phyloP scores from a whole-genome alignment of 1,284 basidiomycete genomes.

The Lentinus polychrous region DNA sequence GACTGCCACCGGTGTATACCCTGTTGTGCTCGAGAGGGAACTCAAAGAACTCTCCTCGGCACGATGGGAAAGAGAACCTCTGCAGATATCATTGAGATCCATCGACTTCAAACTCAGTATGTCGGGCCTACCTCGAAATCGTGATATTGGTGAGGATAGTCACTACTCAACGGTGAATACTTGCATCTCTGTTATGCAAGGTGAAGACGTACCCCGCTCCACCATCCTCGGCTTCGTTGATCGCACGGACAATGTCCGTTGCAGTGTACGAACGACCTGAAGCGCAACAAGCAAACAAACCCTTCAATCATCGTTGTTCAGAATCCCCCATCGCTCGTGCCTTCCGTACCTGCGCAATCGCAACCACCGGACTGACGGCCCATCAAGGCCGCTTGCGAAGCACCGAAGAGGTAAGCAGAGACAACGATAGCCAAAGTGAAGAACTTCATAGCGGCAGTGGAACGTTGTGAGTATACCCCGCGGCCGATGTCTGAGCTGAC shows the following conservation, averaged over 20 bases:
- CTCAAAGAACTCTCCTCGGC: slow-evolving; percentile 26
- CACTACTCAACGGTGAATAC: slow-evolving; percentile 6
- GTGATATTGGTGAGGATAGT: slow-evolving; percentile 24
- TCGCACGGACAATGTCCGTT: slow-evolving; percentile 16
- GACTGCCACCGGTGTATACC: slow-evolving; percentile 29
- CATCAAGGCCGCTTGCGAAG: slow-evolving; percentile 12
- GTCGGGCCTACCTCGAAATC: slow-evolving; percentile 18
- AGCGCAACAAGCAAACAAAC: not conserved
- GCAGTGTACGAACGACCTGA: slow-evolving; percentile 9
- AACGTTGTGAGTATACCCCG: not conserved
- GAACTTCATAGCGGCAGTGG: slow-evolving; percentile 13
- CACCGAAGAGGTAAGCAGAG: slow-evolving; percentile 12
- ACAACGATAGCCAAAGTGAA: slow-evolving; percentile 11
- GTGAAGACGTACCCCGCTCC: slow-evolving; percentile 13
- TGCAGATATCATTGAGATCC: slow-evolving; percentile 4
- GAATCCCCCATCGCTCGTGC: not conserved
- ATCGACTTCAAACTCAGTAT: not conserved
- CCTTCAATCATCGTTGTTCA: not conserved
- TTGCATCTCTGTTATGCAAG: too few relatives aligned
- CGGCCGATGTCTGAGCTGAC: too few relatives aligned
- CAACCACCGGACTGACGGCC: slow-evolving; percentile 18
- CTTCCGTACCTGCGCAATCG: slow-evolving; percentile 17
- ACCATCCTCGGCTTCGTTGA: slow-evolving; percentile 14
- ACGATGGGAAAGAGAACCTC: slow-evolving; percentile 24
- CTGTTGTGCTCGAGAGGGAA: slow-evolving; percentile 26